Percentiles rank a stretch among this genome's conserved stretches.
Evolutionary conservation across 805 yeast genomes (phyloP).

Genomic region (Metahyphopichia silvanorum): DNA sequence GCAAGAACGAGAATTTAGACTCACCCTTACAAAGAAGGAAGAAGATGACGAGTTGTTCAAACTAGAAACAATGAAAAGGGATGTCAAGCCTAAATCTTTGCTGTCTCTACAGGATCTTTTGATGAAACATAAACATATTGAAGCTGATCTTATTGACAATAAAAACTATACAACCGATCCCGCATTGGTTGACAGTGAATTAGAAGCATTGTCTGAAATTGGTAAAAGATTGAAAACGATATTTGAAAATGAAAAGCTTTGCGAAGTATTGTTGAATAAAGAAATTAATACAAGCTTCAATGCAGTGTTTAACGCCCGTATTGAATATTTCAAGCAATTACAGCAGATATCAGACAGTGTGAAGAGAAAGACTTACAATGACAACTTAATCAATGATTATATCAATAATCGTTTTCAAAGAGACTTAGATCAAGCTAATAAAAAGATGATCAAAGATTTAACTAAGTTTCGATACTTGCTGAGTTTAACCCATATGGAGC

Average conservation of each 20-base stretch:
- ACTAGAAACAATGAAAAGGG: conserved; percentile 16
- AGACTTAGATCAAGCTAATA: neutral
- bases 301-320: conserved; percentile 70
- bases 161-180: conserved; percentile 10
- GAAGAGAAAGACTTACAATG: conserved; percentile 27
- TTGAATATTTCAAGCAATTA: conserved; percentile 78
- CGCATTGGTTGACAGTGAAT: conserved; percentile 13
- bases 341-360: conserved; percentile 87
- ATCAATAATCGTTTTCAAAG: conserved; percentile 2
- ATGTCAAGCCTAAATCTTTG: conserved; percentile 28
- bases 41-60: conserved; percentile 16
- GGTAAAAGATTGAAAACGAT: conserved; percentile 22
- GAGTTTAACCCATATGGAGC: conserved; percentile 13
- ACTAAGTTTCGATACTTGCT: conserved; percentile 34
- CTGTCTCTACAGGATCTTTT: conserved; percentile 33
- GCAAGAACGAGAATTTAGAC: conserved; percentile 16
- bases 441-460: conserved; percentile 23
- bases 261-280: conserved; percentile 37
- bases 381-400: conserved; percentile 1
- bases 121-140: conserved; percentile 22
- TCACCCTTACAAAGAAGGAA: conserved; percentile 21
- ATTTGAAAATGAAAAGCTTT: conserved; percentile 42
- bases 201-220: conserved; percentile 16
- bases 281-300: conserved; percentile 54
- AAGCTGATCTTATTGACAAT: conserved; percentile 21